Conservation (phyloP, 768 basidiomycete genomes). For the Russula compacta region DNA sequence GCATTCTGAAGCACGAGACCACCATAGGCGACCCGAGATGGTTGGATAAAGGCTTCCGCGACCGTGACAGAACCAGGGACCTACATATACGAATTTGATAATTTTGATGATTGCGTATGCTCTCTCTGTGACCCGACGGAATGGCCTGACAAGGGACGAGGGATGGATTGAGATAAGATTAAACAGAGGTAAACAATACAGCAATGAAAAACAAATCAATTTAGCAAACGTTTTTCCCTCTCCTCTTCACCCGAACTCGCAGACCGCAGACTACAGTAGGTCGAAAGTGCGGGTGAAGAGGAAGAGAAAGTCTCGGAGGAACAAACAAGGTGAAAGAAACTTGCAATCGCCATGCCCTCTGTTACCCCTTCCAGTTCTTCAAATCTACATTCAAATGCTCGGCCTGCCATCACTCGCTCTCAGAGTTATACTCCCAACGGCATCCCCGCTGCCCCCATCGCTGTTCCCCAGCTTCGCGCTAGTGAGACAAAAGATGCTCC, state of each 20-base stretch:
- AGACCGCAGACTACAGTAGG: not conserved
- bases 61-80: not conserved
- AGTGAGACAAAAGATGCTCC: slow-evolving; percentile 17
- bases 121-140: no score
- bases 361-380: not conserved
- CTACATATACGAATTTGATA: not conserved
- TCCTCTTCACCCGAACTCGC: slow-evolving; percentile 17
- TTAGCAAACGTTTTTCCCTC: not conserved
- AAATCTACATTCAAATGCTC: slow-evolving; percentile 20
- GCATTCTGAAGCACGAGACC: not conserved
- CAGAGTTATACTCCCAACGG: slow-evolving; percentile 33
- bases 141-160: no score
- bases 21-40: not conserved
- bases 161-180: no score
- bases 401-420: slow-evolving; percentile 39
- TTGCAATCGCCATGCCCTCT: not conserved
- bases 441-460: slow-evolving; percentile 30
- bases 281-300: slow-evolving; percentile 15
- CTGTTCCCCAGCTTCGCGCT: slow-evolving; percentile 25
- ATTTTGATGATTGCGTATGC: no score
- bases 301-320: slow-evolving; percentile 6
- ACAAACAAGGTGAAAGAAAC: not conserved
- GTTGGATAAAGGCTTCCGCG: slow-evolving; percentile 6
- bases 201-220: not conserved
- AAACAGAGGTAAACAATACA: slow-evolving; percentile 5